These are phyloP conservation scores for Hymenoscyphus albidus DNA, from an alignment of 2,329 filamentous ascomycete species.

Conservation along the genomic window DNA sequence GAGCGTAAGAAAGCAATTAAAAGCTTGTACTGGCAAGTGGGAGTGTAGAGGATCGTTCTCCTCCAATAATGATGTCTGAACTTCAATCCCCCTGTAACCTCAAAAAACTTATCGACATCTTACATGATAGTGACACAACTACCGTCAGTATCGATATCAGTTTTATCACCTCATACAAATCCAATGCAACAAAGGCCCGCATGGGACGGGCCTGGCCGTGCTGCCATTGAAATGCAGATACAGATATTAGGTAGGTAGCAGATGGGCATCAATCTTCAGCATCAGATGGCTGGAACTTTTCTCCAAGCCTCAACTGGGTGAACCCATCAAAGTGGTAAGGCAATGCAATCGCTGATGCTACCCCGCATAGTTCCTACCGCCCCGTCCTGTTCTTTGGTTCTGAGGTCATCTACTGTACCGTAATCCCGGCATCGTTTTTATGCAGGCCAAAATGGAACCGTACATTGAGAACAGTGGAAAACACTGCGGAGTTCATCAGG, in stretches of 20 bases:
- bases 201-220: background rate
- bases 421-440: background rate
- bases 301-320: background rate
- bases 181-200: background rate
- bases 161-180: background rate
- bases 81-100: no score
- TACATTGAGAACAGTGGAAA: background rate
- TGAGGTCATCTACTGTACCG: background rate
- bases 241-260: background rate
- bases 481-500: background rate
- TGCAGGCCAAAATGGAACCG: background rate
- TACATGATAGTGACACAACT: background rate
- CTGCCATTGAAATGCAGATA: background rate
- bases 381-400: background rate
- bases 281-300: background rate
- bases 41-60: no score
- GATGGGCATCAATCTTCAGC: background rate
- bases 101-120: background rate
- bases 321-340: background rate
- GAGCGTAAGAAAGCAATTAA: no score
- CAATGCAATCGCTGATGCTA: background rate
- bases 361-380: background rate
- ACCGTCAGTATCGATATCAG: background rate
- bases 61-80: no score
- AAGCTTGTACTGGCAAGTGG: no score